Evolutionary conservation across 208 protist species (phyloP), one percentile per base, ranked within the genome.

Genomic region (Endotrypanum monterogeii): DNA sequence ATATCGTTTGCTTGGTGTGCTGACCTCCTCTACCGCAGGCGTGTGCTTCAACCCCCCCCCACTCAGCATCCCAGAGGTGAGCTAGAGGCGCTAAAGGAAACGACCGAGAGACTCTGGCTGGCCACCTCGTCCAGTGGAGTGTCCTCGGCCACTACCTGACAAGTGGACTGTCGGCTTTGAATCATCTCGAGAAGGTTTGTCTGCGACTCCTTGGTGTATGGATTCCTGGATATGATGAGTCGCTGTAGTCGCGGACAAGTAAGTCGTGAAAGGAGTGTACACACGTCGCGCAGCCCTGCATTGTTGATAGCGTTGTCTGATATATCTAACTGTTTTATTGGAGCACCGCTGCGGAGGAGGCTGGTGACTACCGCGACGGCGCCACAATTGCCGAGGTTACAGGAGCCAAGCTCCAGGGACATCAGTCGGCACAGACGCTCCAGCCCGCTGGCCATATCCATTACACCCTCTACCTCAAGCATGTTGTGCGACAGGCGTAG

Each of bases 221-320:
- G 76, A 73, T 94, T 94, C 44, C 72, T 61, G 23, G 84, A 90
- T 14, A 94, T 70, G 46, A 84, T 72, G 44, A 94, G 70, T 16
- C 79, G 69, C 4, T 75, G 56, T 61, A 94, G 75, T 50, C 60
- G 74, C 18, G 86, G 76, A 56, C 78, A 82, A 23, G 68, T 82
- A 0, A 79, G 67, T 4, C 62, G 67, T 37, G 79, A 81, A 16
- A 84, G 67, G n/a, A 75, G 76, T n/a, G 48, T 61, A 68, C 73
- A 87, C 66, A 90, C 77, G 11, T 89, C 70, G 20, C 76, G 62
- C 37, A 90, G 73, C 67, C 88, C 89, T 9, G 61, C 81, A 74
- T 94, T 85, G 39, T 76, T 78, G 71, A 94, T 82, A 61, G 54
- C 80, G 76, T 94, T 94, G 56, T 85, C 76, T 18, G 90, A 88